phyloP scores from a whole-genome alignment of 306 rosid species.

The Cicer chorassanicum region DNA sequence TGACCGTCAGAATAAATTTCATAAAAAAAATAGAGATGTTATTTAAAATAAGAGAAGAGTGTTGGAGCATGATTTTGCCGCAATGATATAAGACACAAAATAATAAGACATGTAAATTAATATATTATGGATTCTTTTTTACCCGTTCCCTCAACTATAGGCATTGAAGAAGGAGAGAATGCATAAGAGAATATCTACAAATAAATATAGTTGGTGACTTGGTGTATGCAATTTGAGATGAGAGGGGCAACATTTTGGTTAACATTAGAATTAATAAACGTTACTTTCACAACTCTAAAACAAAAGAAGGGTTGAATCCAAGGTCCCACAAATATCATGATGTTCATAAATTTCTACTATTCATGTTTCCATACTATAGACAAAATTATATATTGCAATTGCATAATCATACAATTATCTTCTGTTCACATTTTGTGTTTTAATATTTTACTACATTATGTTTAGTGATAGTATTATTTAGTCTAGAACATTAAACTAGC shows the following conservation, averaged over 20 bases:
- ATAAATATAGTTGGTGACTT: background rate
- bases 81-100: too few relatives aligned
- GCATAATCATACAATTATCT: slow-evolving; percentile 1
- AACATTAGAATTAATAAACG: slow-evolving; percentile 16
- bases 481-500: slow-evolving; percentile 2
- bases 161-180: background rate
- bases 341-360: slow-evolving; percentile 25
- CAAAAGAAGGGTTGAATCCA: slow-evolving; percentile 15
- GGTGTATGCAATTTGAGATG: slow-evolving; percentile 10
- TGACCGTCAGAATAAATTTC: too few relatives aligned
- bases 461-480: background rate
- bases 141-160: slow-evolving; percentile 32
- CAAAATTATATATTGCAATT: slow-evolving; percentile 32
- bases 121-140: slow-evolving; percentile 44
- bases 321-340: slow-evolving; percentile 30
- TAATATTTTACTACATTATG: background rate
- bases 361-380: slow-evolving; percentile 10
- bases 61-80: too few relatives aligned
- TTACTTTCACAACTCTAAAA: slow-evolving; percentile 14
- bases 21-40: too few relatives aligned
- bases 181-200: background rate
- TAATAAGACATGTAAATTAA: too few relatives aligned
- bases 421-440: background rate
- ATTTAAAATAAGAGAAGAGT: too few relatives aligned
- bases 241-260: slow-evolving; percentile 33